Conservation (phyloP, 768 basidiomycete genomes). For the Collybia sordida region DNA sequence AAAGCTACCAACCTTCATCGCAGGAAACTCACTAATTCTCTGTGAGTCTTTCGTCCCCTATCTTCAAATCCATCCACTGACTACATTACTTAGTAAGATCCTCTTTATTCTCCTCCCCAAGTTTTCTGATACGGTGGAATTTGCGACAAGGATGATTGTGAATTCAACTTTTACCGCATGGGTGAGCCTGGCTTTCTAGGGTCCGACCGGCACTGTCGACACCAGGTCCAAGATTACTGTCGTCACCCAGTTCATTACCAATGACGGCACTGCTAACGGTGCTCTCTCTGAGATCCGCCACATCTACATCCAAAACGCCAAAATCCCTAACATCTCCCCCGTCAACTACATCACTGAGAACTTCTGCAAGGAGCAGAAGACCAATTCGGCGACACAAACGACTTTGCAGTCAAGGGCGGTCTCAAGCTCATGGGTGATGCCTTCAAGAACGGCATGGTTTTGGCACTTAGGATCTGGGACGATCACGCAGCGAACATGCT, state of each 20-base stretch:
- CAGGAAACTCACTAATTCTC: too few relatives aligned
- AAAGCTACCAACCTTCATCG: too few relatives aligned
- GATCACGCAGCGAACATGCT: constrained; percentile 29
- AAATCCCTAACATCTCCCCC: constrained; percentile 28
- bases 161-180: constrained; percentile 48
- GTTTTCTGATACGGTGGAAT: constrained; percentile 34
- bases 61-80: too few relatives aligned
- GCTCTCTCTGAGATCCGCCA: constrained; percentile 40
- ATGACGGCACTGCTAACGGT: constrained; percentile 33
- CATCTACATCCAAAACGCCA: constrained; percentile 36
- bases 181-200: constrained; percentile 34
- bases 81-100: too few relatives aligned
- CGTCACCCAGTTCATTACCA: constrained; percentile 43
- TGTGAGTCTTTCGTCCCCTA: too few relatives aligned
- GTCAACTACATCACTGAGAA: constrained; percentile 36
- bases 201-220: constrained; percentile 34
- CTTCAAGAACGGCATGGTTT: constrained; percentile 39
- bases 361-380: constrained; percentile 40
- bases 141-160: constrained; percentile 43
- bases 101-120: constrained; percentile 27
- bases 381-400: constrained; percentile 42
- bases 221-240: constrained; percentile 38
- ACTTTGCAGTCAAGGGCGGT: constrained; percentile 40
- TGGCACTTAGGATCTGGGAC: constrained; percentile 41
- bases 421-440: constrained; percentile 30